phyloP scores from a whole-genome alignment of 192 early-diverging fungal species.

The Funneliformis mosseae region DNA sequence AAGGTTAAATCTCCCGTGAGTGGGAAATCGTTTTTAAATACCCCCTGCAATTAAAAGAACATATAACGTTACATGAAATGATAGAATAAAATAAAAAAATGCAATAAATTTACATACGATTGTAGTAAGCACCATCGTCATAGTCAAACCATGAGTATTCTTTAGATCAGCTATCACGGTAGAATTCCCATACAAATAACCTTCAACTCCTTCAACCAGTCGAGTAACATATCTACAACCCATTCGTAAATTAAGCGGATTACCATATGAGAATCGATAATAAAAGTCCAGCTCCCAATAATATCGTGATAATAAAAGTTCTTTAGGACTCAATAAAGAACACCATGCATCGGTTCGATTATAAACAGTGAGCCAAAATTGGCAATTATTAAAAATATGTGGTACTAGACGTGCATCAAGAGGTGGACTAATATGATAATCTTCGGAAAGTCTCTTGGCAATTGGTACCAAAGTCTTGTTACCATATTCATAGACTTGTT shows the following conservation, averaged over 20 bases:
- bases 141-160: not conserved
- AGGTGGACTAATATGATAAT: slow-evolving; percentile 12
- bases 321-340: not conserved
- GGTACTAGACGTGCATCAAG: slow-evolving; percentile 4
- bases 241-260: not conserved
- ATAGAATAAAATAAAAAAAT: not conserved
- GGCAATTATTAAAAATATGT: not conserved
- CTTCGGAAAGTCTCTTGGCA: not conserved
- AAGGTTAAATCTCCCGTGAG: not conserved
- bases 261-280: not conserved
- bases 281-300: not conserved
- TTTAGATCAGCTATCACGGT: slow-evolving; percentile 4
- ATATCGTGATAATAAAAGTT: not conserved
- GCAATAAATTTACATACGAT: not conserved
- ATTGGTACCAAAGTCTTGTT: not conserved
- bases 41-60: not conserved
- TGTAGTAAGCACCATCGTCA: not conserved
- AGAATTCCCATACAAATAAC: slow-evolving; percentile 12
- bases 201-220: not conserved
- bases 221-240: not conserved
- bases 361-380: not conserved
- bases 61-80: too few species aligned
- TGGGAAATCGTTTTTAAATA: not conserved
- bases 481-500: not conserved
- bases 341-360: too few species aligned